Percentiles rank a stretch among this genome's conserved stretches.
Evolutionary conservation across 257 asterid species (phyloP).

Genomic region (Voacanga thouarsii): DNA sequence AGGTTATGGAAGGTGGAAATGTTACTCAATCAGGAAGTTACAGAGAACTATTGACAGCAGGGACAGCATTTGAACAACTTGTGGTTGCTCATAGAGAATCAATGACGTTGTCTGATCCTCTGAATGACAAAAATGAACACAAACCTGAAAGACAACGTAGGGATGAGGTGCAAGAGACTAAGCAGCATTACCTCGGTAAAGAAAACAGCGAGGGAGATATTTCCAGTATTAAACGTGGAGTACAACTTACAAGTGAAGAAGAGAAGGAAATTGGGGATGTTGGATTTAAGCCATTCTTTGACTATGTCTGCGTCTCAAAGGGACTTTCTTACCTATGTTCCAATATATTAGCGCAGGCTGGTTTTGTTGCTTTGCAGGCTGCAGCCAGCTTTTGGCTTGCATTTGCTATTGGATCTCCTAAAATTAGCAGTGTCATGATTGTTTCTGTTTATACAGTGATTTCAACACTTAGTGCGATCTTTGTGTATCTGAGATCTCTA

Average conservation of each 20-base stretch:
- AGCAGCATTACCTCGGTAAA: constrained; percentile 15
- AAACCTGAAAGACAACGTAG: not conserved
- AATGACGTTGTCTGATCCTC: constrained; percentile 36
- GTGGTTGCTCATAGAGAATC: constrained; percentile 54
- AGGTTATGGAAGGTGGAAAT: constrained; percentile 66
- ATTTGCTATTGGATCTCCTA: constrained; percentile 40
- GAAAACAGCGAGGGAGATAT: constrained; percentile 42
- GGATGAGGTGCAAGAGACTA: constrained; percentile 21
- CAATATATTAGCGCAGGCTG: constrained; percentile 29
- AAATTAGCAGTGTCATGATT: constrained; percentile 30
- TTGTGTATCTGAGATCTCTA: constrained; percentile 47
- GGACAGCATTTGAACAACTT: constrained; percentile 60
- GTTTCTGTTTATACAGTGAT: constrained; percentile 48
- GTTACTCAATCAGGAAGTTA: constrained; percentile 62
- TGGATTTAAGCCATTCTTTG: constrained; percentile 48
- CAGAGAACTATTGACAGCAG: constrained; percentile 44
- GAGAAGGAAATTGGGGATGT: constrained; percentile 54
- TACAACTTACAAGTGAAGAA: constrained; percentile 70
- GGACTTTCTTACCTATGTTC: constrained; percentile 29
- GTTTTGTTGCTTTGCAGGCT: constrained; percentile 61
- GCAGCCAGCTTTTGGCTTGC: constrained; percentile 82
- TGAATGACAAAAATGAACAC: constrained; percentile 18
- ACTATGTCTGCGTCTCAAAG: constrained; percentile 47
- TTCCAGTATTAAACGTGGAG: constrained; percentile 18
- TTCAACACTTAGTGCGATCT: constrained; percentile 44